A percentile compares a stretch with the other conserved stretches of the same genome.
Conservation (phyloP, 75 land plant genomes). For the Cupressus sempervirens region DNA sequence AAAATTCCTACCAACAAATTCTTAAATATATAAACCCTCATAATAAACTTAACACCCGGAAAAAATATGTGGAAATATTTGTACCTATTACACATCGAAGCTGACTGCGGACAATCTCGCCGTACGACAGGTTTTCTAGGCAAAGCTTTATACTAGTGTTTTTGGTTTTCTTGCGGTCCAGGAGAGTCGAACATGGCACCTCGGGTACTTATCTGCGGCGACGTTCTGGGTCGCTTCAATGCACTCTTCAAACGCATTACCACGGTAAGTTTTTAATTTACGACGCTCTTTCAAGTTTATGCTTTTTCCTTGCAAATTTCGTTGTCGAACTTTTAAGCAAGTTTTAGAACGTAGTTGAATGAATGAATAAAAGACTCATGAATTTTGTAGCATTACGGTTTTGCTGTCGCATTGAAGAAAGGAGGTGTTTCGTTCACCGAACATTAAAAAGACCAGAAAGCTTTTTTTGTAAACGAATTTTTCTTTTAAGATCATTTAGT, state of each 20-base stretch:
- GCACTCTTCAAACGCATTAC: slow-evolving; percentile 81
- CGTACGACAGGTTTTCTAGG: background rate
- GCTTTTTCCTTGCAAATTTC: background rate
- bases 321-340: background rate
- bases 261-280: slow-evolving; percentile 28
- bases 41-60: too few relatives aligned
- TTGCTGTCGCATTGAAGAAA: too few relatives aligned
- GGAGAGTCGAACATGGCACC: slow-evolving; percentile 37
- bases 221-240: slow-evolving; percentile 73
- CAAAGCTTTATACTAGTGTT: too few relatives aligned
- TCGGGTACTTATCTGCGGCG: slow-evolving; percentile 87
- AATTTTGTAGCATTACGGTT: background rate
- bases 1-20: too few relatives aligned
- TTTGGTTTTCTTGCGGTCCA: background rate
- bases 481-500: too few relatives aligned
- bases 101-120: too few relatives aligned
- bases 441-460: background rate
- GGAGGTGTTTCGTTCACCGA: too few relatives aligned
- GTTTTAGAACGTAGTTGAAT: background rate
- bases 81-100: too few relatives aligned
- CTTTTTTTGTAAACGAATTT: too few relatives aligned
- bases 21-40: too few relatives aligned
- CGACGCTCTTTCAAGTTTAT: background rate
- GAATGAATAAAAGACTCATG: background rate
- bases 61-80: too few relatives aligned